Base-by-base conservation (phyloP, 306 rosid species). In the Astragalus membranaceus region DNA sequence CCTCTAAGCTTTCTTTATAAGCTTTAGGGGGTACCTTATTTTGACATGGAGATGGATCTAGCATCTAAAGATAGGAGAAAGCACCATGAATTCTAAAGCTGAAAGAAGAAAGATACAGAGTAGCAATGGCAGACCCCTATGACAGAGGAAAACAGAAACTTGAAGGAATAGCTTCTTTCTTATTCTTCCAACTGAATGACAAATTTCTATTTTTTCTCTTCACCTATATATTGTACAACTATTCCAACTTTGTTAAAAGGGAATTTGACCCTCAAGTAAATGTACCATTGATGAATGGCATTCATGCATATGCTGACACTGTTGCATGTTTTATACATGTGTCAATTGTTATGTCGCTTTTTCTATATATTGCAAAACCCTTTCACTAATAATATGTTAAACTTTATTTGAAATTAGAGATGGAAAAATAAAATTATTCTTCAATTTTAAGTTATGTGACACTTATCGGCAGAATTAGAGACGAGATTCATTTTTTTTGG, bases 131-230 rank as follows among this genome's bases (percentile, higher is more conserved):
- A 77, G 79, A 17, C 0, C 42, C 20, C 69, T 30, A 62, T 70
- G 72, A 64, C 76, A 72, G 74, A 75, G 75, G 37, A 36, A 78
- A 72, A 33, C 41, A 43, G 55, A 35, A 75, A 75, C 64, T 72
- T 57, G 60, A 12, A 67, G 49, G 59, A 61, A 7, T 57, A 64
- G 73, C 81, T 65, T 81, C 67, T 71, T 65, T 81, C 67, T 71
- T 67, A 58, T 73, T 73, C 72, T 78, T 50, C 58, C n/a, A 73
- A 20, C 32, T 51, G 69, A 72, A 64, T 64, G 69, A 59, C n/a
- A 67, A 58, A 4, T 54, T 81, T 69, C 79, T 61, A 46, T 16
- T 44, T 82, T 64, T 39, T 41, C 15, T 48, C 39, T 73, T 10
- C 36, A 50, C 49, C 6, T 65, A 65, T 41, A 32, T 50, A 23